Evolutionary conservation across 352 stramenopile genomes (phyloP).

Genomic region (Hyaloperonospora brassicae): DNA sequence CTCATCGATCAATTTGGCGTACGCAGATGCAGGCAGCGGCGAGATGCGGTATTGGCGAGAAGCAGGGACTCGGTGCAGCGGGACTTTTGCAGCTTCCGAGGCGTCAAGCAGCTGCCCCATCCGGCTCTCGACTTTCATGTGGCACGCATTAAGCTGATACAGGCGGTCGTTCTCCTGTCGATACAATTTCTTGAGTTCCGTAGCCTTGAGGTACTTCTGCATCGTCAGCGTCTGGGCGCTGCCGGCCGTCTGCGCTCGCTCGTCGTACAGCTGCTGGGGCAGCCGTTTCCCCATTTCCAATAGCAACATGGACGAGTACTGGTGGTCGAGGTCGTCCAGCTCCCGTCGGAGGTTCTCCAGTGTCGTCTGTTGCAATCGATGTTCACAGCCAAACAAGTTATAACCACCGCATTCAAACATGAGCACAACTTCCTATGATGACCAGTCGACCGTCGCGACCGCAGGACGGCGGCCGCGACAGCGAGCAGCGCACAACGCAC

Average conservation of each 20-base stretch:
- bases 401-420: no score
- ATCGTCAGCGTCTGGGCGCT: slow-evolving; percentile 20
- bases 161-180: slow-evolving; percentile 50
- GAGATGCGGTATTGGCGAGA: slow-evolving; percentile 31
- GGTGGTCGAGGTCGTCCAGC: slow-evolving; percentile 31
- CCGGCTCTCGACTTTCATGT: slow-evolving; percentile 46
- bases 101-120: slow-evolving; percentile 49
- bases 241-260: not conserved
- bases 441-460: no score
- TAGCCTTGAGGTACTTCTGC: slow-evolving; percentile 39
- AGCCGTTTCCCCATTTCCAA: slow-evolving; percentile 1
- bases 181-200: slow-evolving; percentile 37
- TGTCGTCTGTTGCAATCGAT: slow-evolving; percentile 24
- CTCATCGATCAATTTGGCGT: slow-evolving; percentile 36
- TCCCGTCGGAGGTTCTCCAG: slow-evolving; percentile 42
- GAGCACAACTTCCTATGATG: no score
- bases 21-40: slow-evolving; percentile 27
- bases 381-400: not conserved
- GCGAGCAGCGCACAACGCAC: slow-evolving; percentile 19
- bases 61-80: slow-evolving; percentile 2
- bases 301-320: slow-evolving; percentile 38
- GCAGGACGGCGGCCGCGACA: no score
- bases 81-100: slow-evolving; percentile 27
- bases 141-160: slow-evolving; percentile 38
- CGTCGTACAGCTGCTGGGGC: not conserved